Percentiles rank a stretch among this genome's conserved stretches.
Conservation (phyloP, 2,329 filamentous ascomycete species). For the Cladosporium sp. region DNA sequence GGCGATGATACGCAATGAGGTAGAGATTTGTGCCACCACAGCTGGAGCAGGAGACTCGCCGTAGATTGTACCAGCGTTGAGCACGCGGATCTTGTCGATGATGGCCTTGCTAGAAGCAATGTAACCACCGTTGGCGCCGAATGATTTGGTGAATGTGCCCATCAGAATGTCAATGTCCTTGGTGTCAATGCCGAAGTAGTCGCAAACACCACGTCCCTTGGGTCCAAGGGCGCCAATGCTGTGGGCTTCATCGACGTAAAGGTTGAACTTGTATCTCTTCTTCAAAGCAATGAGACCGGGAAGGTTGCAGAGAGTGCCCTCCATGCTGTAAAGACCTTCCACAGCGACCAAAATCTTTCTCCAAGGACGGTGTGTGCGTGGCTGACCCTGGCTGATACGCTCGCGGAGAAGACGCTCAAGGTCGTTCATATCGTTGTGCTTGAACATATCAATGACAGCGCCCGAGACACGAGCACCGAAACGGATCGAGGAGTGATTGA, state of each 20-base stretch:
- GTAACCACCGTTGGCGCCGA: constrained; percentile 96
- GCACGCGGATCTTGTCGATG: constrained; percentile 83
- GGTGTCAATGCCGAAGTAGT: constrained; percentile 92
- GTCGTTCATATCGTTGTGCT: constrained; percentile 91
- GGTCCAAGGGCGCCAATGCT: constrained; percentile 91
- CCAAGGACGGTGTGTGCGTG: constrained; percentile 97
- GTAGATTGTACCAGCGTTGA: constrained; percentile 80
- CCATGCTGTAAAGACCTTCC: constrained; percentile 98
- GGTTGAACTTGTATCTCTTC: constrained; percentile 92
- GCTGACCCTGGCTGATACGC: constrained; percentile 92
- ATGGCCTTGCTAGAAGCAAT: constrained; percentile 83
- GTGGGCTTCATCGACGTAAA: constrained; percentile 96
- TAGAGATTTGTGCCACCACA: constrained; percentile 85
- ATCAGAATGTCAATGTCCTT: constrained; percentile 89
- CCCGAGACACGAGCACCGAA: constrained; percentile 91
- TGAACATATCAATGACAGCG: constrained; percentile 93
- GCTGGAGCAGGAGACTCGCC: constrained; percentile 85
- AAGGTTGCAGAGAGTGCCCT: constrained; percentile 98
- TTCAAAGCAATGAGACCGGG: constrained; percentile 82
- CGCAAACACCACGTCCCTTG: constrained; percentile 84
- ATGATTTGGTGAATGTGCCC: constrained; percentile 97
- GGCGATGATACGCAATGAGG: constrained; percentile 80
- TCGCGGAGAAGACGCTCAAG: constrained; percentile 84
- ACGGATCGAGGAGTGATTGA: constrained; percentile 97
- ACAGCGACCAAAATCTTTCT: constrained; percentile 98